Percentiles rank a stretch among this genome's conserved stretches.
Evolutionary conservation across 2,329 filamentous ascomycete species (phyloP).

Genomic region (Xylariaceae sp.): DNA sequence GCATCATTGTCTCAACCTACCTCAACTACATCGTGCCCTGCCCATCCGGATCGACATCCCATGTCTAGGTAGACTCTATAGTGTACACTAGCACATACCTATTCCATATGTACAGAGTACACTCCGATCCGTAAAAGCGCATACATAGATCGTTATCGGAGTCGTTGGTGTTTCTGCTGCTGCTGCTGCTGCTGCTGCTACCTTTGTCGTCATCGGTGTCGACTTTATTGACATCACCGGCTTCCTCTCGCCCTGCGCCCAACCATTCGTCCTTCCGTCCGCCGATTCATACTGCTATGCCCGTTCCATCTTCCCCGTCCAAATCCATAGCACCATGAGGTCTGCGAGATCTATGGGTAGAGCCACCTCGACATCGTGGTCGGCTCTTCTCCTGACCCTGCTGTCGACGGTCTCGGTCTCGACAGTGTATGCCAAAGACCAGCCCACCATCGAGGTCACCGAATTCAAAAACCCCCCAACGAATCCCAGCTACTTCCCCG

Average conservation of each 20-base stretch:
- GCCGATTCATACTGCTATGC: conserved; percentile 35
- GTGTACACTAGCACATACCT: background rate
- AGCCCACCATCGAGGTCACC: conserved; percentile 59
- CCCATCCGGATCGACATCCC: background rate
- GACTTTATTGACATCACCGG: background rate
- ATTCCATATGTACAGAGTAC: background rate
- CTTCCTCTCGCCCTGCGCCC: background rate
- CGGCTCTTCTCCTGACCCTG: conserved; percentile 28
- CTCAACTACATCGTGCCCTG: background rate
- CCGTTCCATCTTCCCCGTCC: conserved; percentile 32
- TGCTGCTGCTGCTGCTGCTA: background rate
- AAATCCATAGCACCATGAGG: conserved; percentile 48
- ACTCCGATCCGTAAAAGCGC: no score
- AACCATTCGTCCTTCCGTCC: background rate
- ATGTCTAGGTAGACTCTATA: background rate
- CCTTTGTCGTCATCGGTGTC: conserved; percentile 2
- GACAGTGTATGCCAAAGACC: conserved; percentile 49
- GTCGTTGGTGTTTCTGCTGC: background rate
- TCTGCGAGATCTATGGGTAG: conserved; percentile 42
- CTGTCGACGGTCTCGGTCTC: conserved; percentile 23
- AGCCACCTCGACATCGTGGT: conserved; percentile 39
- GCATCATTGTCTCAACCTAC: background rate
- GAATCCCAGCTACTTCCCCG: conserved; percentile 83
- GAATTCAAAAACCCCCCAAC: conserved; percentile 61
- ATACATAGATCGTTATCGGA: background rate